Evolutionary conservation across 192 early-diverging fungal genomes (phyloP), one percentile per base, ranked within the genome.

Genomic region (Chytriomyces confervae): DNA sequence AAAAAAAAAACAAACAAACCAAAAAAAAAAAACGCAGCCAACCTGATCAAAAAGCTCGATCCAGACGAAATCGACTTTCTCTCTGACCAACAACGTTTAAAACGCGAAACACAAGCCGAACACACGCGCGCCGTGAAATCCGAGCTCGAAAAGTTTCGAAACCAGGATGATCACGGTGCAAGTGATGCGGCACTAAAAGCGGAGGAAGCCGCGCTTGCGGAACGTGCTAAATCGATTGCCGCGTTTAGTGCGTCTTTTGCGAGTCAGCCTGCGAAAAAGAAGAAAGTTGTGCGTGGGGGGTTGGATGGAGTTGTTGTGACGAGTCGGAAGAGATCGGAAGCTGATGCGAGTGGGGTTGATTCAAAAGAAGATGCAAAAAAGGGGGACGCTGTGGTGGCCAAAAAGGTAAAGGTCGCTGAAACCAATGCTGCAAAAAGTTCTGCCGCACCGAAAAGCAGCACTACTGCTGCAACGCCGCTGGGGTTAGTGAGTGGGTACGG

Each of bases 31-130:
- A 36, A 45, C 57, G 16, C 72, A 74, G 72, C 72, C 57, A 74
- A 74, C 27, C 72, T 74, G 5, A 74, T 74, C 53, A 74, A 74
- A 46, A 74, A 74, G n/a, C 72, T 74, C 27, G 72, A 74, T 45
- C 61, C 72, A 13, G 72, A 74, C 27, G 72, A 74, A 63, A 74
- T 74, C 72, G 53, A 61, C 8, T 74, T 74, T 46, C 61, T 74
- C 1, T 13, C 43, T 4, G 57, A 20, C 10, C 60, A 62, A 27
- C 60, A 63, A 7, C 10, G 29, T 9, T n/a, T 13, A 7, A 61
- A 63, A 29, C 72, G 72, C 60, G 29, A 23, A 45, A 7, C 7
- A 3, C 57, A 36, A 24, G 8, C 20, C 13, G 72, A 61, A n/a
- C 20, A 13, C 18, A 45, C 61, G 9, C 16, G 9, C 9, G 13